Conservation (phyloP, 2,329 filamentous ascomycete species). For the Tothia fuscella region DNA sequence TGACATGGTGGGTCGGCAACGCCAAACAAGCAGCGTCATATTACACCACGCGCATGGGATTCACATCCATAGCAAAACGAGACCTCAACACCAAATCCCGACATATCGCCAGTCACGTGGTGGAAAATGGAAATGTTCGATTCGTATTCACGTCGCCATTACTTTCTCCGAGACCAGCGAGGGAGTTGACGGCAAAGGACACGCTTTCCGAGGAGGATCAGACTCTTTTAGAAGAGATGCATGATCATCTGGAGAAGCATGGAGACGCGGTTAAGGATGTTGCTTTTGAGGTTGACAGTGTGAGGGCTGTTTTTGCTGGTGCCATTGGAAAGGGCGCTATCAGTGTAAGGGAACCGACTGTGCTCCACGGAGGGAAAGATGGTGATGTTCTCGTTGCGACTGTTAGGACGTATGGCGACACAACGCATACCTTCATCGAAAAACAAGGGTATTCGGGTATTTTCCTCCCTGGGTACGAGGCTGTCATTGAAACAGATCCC, state of each 20-base stretch:
- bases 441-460: conserved; percentile 56
- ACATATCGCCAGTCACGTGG: conserved; percentile 70
- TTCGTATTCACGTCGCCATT: conserved; percentile 80
- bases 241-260: conserved; percentile 72
- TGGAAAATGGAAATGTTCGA: conserved; percentile 61
- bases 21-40: conserved; percentile 89
- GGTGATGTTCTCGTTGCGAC: conserved; percentile 63
- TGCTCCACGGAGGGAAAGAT: conserved; percentile 41
- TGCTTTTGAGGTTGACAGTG: conserved; percentile 85
- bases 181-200: conserved; percentile 22
- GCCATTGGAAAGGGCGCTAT: conserved; percentile 55
- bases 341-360: conserved; percentile 49
- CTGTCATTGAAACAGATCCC: conserved; percentile 37
- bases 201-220: conserved; percentile 42
- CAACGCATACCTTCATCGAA: conserved; percentile 82
- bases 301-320: conserved; percentile 63
- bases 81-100: conserved; percentile 82
- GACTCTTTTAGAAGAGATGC: conserved; percentile 58
- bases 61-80: conserved; percentile 68
- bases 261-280: conserved; percentile 94
- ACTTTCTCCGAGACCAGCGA: conserved; percentile 11
- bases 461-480: conserved; percentile 75
- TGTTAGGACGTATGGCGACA: conserved; percentile 88
- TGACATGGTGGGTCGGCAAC: conserved; percentile 95
- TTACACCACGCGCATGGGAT: conserved; percentile 80